A percentile compares a stretch with the other conserved stretches of the same genome.
phyloP scores from a whole-genome alignment of 2,329 filamentous ascomycete species.

The Fusarium sp. region DNA sequence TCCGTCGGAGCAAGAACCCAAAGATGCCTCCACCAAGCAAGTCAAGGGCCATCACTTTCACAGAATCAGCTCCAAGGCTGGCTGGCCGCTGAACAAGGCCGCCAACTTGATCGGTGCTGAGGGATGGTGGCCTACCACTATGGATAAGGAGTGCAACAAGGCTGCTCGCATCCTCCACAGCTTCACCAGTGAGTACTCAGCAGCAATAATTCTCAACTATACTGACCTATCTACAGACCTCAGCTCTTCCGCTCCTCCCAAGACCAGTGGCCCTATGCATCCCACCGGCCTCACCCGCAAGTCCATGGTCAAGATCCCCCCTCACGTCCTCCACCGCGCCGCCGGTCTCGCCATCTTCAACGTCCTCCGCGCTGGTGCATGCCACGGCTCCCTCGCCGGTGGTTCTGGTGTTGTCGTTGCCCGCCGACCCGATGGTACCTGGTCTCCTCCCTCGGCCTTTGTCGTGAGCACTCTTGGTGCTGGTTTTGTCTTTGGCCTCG shows the following conservation, averaged over 20 bases:
- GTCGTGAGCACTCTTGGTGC: constrained; percentile 76
- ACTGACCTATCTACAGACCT: constrained; percentile 36
- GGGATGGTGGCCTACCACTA: constrained; percentile 79
- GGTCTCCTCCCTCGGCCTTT: constrained; percentile 80
- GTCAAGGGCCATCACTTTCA: constrained; percentile 69
- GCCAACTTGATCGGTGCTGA: constrained; percentile 77
- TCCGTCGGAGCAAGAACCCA: constrained; percentile 10
- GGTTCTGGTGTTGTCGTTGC: constrained; percentile 70
- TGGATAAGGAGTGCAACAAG: constrained; percentile 81
- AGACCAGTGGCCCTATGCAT: constrained; percentile 42
- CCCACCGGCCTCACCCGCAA: constrained; percentile 47
- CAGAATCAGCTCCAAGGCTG: constrained; percentile 72
- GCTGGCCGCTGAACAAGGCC: constrained; percentile 73
- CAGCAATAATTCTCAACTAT: neutral
- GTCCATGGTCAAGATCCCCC: constrained; percentile 51
- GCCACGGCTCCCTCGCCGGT: constrained; percentile 65
- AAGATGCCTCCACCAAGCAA: constrained; percentile 39
- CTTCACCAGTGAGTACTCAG: constrained; percentile 67
- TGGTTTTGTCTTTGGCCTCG: constrained; percentile 77
- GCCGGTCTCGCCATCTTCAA: constrained; percentile 73
- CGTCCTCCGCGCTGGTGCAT: constrained; percentile 68
- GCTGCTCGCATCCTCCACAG: constrained; percentile 78
- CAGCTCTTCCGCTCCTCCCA: constrained; percentile 28
- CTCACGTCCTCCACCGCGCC: constrained; percentile 62
- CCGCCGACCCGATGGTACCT: constrained; percentile 67